Evolutionary conservation across 306 rosid genomes (phyloP).

Genomic region (Quercus wislizeni): DNA sequence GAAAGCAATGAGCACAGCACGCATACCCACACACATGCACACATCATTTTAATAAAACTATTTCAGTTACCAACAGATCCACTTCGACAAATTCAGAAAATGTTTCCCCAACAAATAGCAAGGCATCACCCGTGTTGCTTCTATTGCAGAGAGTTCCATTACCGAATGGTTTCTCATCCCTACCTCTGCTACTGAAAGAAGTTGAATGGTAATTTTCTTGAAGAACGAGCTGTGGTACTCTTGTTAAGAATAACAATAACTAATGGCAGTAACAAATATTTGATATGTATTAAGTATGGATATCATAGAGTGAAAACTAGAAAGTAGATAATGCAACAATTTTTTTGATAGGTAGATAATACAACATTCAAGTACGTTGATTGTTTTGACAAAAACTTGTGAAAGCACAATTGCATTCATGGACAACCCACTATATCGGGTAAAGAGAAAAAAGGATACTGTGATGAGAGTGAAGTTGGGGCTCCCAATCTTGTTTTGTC

Average conservation of each 20-base stretch:
- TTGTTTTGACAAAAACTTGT: conserved; percentile 7
- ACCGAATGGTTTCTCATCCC: conserved; percentile 23
- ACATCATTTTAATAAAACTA: not conserved
- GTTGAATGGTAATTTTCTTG: conserved; percentile 68
- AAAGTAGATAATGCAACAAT: not conserved
- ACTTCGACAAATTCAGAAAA: conserved; percentile 82
- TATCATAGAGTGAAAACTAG: not conserved
- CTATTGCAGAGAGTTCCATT: conserved; percentile 14
- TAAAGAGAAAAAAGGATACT: conserved; percentile 60
- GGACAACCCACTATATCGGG: conserved; percentile 7
- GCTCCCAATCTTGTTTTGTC: conserved; percentile 80
- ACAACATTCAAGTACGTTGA: not conserved
- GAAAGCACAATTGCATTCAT: conserved; percentile 8
- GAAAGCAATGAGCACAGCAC: not conserved
- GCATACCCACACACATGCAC: too few species aligned
- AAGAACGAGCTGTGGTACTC: conserved; percentile 62
- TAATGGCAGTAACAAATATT: not conserved
- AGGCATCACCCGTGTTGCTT: conserved; percentile 39
- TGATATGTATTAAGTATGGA: not conserved
- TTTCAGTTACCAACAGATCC: conserved; percentile 82
- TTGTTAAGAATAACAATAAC: conserved; percentile 47
- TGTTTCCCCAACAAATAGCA: conserved; percentile 74
- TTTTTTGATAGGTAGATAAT: not conserved
- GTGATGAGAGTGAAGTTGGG: conserved; percentile 59
- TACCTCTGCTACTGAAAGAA: conserved; percentile 68